These are phyloP conservation scores for Waltergamsia citrina DNA, from an alignment of 2,329 filamentous ascomycete species.

Conservation along the genomic window DNA sequence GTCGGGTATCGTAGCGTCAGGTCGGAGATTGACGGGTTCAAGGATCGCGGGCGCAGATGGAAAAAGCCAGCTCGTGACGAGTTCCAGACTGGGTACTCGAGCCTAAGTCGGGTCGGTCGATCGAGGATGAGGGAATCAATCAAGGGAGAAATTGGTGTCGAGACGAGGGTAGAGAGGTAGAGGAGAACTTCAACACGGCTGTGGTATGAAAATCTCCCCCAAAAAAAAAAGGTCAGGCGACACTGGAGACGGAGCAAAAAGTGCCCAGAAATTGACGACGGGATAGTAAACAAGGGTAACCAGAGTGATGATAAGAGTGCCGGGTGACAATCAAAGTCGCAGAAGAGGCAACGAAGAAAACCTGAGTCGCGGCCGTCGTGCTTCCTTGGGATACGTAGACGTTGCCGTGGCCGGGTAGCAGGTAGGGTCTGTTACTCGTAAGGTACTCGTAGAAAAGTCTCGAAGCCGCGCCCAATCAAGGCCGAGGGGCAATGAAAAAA, in stretches of 20 bases:
- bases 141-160: background rate
- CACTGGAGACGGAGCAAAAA: background rate
- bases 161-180: background rate
- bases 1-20: background rate
- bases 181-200: background rate
- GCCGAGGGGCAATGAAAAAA: slow-evolving; percentile 1
- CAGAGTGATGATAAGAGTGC: background rate
- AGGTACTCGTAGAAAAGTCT: background rate
- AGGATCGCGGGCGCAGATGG: background rate
- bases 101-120: no score
- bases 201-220: background rate
- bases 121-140: background rate
- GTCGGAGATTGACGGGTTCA: background rate
- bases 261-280: no score
- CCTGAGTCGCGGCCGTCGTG: background rate
- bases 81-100: no score
- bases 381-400: no score
- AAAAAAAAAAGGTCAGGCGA: background rate
- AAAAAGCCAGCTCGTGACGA: no score
- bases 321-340: background rate
- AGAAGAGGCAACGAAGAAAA: background rate
- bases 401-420: no score
- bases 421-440: no score
- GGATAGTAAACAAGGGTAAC: background rate
- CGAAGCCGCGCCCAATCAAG: background rate